Conservation (phyloP, 352 stramenopile species). For the Phytophthora sp. region DNA sequence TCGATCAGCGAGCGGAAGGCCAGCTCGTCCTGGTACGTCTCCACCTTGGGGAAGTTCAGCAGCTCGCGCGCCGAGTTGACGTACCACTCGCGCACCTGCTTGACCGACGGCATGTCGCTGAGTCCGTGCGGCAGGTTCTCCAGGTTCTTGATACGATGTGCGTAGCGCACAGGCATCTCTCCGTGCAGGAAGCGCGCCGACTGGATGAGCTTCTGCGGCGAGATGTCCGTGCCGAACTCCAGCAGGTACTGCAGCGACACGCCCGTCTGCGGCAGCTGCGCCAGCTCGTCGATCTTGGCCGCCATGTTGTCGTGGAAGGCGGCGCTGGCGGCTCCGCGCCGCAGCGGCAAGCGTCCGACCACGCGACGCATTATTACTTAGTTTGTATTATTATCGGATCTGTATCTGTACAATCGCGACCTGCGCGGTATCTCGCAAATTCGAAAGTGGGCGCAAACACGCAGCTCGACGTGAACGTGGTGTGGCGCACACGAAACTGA, state of each 20-base stretch:
- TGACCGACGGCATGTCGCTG: conserved; percentile 93
- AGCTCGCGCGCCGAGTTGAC: conserved; percentile 97
- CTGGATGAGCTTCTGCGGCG: conserved; percentile 87
- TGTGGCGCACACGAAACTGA: too few relatives aligned
- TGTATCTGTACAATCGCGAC: too few relatives aligned
- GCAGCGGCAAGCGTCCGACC: neutral
- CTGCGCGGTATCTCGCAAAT: too few relatives aligned
- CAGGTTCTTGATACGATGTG: conserved; percentile 95
- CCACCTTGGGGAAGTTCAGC: conserved; percentile 81
- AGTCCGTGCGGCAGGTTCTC: conserved; percentile 95
- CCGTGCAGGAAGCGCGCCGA: conserved; percentile 96
- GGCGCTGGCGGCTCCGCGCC: neutral
- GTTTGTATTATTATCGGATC: too few relatives aligned
- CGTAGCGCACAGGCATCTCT: conserved; percentile 98
- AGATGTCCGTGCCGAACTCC: conserved; percentile 87
- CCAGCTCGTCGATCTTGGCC: conserved; percentile 72
- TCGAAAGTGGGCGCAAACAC: too few relatives aligned
- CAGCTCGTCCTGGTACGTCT: conserved; percentile 89
- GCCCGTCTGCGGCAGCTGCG: conserved; percentile 78
- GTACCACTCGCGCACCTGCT: conserved; percentile 97
- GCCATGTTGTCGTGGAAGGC: conserved; percentile 52
- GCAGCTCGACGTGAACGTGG: too few relatives aligned
- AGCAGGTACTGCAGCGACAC: conserved; percentile 90
- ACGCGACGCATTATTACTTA: conserved; percentile 22
- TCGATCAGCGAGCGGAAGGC: conserved; percentile 95